Base-by-base conservation (phyloP, 1,139 yeast genomes). In the Candida neerlandica region DNA sequence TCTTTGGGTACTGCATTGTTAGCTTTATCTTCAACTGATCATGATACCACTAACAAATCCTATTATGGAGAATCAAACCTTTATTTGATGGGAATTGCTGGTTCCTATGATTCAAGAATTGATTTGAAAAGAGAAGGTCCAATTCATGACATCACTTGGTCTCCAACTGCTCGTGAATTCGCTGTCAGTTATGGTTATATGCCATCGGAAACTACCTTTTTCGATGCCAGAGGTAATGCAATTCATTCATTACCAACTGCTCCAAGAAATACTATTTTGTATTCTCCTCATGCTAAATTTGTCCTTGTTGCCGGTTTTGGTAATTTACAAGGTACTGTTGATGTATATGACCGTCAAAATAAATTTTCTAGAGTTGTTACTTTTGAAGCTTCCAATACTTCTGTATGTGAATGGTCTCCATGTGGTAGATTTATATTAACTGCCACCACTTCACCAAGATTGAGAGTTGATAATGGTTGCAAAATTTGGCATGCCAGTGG, bases 321-420 rank as follows among this genome's bases (percentile, higher is more conserved):
- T 60, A 95, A 95, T 70, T 81, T 95, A 67, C 98, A 92, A 72
- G 99, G 99, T 54, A 84, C 94, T 10, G 96, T 95, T 55, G 98
- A 95, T 65, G 87, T 95, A 54, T 86, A 92, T 65, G 99, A 95
- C 73, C 88, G 98, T 66, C 91, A 86, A 67, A 85, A 87, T 65
- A 89, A 89, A 68, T 94, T 91, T 67, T 71, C 78, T 52, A 89
- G 89, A 68, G 81, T 94, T 47, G 77, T 91, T 15, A 80, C 90
- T 33, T 88, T 94, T 64, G 91, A 89, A 65, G 99, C 98, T 3
- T 74, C 97, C 44, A 95, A 95, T 71, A 91, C 98, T 11, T 87
- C 96, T 27, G 96, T 87, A 44, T 92, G 97, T 67, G 91, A 89
- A 67, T 95, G 99, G 99, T 86, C 96, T 3, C 99, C 99, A n/a